Conservation (phyloP, 768 basidiomycete species). For the Crassisporium funariophilum region DNA sequence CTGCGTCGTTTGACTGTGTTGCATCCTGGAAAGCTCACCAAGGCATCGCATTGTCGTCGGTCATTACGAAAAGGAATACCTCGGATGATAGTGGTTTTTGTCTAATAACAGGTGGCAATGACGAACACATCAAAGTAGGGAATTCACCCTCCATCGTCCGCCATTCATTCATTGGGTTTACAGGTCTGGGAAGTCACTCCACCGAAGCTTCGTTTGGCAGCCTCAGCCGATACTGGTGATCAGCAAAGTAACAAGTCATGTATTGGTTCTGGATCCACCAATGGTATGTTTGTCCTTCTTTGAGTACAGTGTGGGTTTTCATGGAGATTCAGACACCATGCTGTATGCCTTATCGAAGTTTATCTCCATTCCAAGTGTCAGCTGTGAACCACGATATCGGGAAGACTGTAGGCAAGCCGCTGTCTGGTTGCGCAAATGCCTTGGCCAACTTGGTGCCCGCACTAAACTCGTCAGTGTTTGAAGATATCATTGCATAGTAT, state of each 20-base stretch:
- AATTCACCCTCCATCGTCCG: neutral
- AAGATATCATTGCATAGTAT: neutral
- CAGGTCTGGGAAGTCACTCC: slow-evolving; percentile 59
- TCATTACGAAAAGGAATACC: slow-evolving; percentile 45
- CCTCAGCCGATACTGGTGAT: slow-evolving; percentile 14
- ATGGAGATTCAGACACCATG: slow-evolving; percentile 75
- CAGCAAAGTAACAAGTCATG: slow-evolving; percentile 17
- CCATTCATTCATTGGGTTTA: neutral
- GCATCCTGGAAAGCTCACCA: slow-evolving; percentile 82
- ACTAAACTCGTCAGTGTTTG: slow-evolving; percentile 61
- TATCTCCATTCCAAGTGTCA: slow-evolving; percentile 85
- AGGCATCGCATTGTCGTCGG: slow-evolving; percentile 82
- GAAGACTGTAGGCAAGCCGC: slow-evolving; percentile 95
- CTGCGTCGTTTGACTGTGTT: slow-evolving; percentile 81
- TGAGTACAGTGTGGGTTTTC: no score
- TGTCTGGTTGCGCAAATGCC: slow-evolving; percentile 87
- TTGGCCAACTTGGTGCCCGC: slow-evolving; percentile 86
- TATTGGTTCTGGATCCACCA: slow-evolving; percentile 25
- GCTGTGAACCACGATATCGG: slow-evolving; percentile 60
- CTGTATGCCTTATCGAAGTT: slow-evolving; percentile 83
- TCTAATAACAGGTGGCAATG: slow-evolving; percentile 82
- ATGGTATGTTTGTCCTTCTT: slow-evolving; percentile 22
- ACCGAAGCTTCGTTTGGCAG: slow-evolving; percentile 26
- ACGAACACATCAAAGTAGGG: slow-evolving; percentile 77
- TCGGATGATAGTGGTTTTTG: slow-evolving; percentile 32